Base-by-base conservation (phyloP, 139 green algal genomes). In the Coelastrella sp. region DNA sequence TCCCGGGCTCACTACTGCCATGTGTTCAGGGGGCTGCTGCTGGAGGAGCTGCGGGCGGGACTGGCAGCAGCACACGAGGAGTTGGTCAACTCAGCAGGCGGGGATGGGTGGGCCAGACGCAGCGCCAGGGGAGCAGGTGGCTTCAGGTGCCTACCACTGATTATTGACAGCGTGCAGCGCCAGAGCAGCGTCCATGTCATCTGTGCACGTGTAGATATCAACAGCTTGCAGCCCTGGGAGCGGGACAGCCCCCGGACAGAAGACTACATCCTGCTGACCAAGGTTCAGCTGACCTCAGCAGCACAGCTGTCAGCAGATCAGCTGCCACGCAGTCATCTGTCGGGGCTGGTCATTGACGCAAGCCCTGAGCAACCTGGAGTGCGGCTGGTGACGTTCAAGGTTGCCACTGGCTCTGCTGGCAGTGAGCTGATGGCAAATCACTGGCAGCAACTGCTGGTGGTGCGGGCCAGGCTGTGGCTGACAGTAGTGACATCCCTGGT, bases 31-130 rank as follows among this genome's bases (percentile, higher is more conserved):
- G 35, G 25, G 25, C 60, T 86, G 14, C 76, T 86, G 76, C 61
- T 96, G 9, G 94, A 95, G 78, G 94, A 96, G 93, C 88, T 96
- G 22, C 87, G 91, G 10, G 92, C 94, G 0, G 74, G 87, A 19
- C 72, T 96, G 60, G 90, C 91, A 66, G 88, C 92, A 60, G 85
- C 92, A 22, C 35, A 87, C 35, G 90, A 95, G 83, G 89, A 93
- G 79, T 56, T 92, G n/a, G 87, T 73, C 56, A 68, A 22, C 22
- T 75, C 84, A 0, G 35, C 35, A 49, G 84, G 80, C 15, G n/a
- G 35, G 1, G 27, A 73, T n/a, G 19, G 15, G 20, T 14, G 70
- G 19, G 85, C 72, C 22, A 20, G 35, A 0, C 5, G 82, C 17
- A 11, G 19, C 19, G 60, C 70, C 60, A 61, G 72, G 24, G 60